Evolutionary conservation across 1,284 basidiomycete genomes (phyloP), one percentile per base, ranked within the genome.

Genomic region (Mycosarcoma mackinlayi): DNA sequence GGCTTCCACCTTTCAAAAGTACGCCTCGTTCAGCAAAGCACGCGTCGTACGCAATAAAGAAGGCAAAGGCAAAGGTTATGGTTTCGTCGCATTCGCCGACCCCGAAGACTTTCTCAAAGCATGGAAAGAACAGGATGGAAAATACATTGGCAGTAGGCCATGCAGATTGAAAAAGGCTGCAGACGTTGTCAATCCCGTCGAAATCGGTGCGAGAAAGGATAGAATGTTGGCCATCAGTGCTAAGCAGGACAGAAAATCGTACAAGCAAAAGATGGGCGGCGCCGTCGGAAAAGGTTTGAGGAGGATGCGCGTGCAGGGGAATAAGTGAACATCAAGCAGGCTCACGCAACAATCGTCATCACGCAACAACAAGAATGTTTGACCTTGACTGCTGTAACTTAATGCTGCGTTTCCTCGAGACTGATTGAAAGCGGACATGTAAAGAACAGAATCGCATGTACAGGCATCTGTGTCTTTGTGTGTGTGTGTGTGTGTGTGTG

Each of bases 41-140:
- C 90, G 93, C 66, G 95, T 99, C 49, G 92, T 98, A 51, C 95
- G 98, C 82, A 89, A 92, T 80, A 52, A 94, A 35, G 74, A 82
- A 65, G 67, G 81, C 92, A 85, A 98, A 92, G 93, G 94, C 0
- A 96, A 93, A 83, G 84, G 84, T 0, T 99, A 91, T 80, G 96
- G 93, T 1, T 99, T 99, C 80, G 93, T 98, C 31, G 92, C 93
- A 0, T 98, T 98, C 84, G 93, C 92, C 56, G 96, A 98, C 79
- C 96, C 96, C 0, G 95, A 98, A 84, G 96, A 99, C 83, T 98
- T 98, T 83, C 84, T 99, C 59, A 93, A 89, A 76, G 96, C 96
- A 7, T 99, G 96, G 96, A 98, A 98, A 83, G 93, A 98, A 84
- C 98, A 98, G 93, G 93, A 99, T 83, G 95, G 94, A 91, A 81